A percentile compares a stretch with the other conserved stretches of the same genome.
Evolutionary conservation across 2,329 filamentous ascomycete species (phyloP).

Genomic region (Verticillium longisporum): DNA sequence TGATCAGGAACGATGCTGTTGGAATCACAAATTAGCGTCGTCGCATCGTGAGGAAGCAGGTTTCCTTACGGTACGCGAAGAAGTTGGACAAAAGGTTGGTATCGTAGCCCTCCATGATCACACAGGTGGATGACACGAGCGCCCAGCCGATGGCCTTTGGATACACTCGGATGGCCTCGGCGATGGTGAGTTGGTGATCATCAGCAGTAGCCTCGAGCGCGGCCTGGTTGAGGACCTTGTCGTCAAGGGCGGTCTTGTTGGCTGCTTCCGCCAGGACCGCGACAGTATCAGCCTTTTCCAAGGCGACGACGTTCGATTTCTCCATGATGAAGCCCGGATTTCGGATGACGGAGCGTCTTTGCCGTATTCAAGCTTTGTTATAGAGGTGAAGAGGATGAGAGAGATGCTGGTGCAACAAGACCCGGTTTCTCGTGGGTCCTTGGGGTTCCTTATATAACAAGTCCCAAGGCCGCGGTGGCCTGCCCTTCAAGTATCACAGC

Average conservation of each 20-base stretch:
- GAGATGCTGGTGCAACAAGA: background rate
- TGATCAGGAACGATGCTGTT: conserved; percentile 17
- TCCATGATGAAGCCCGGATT: background rate
- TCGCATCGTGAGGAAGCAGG: background rate
- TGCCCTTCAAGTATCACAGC: background rate
- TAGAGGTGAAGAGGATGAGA: background rate
- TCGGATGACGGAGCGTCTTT: background rate
- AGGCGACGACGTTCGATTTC: background rate
- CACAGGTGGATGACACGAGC: conserved; percentile 15
- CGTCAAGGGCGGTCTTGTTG: background rate
- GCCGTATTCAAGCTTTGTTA: background rate
- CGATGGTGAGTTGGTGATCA: conserved; percentile 28
- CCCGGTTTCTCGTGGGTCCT: background rate
- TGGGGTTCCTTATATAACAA: background rate
- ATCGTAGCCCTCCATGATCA: conserved; percentile 24
- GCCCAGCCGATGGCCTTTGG: conserved; percentile 21
- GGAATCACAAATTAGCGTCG: background rate
- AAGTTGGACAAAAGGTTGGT: conserved; percentile 14
- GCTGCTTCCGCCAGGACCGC: background rate
- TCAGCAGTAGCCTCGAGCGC: conserved; percentile 29
- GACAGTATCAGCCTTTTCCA: background rate
- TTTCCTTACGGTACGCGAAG: conserved; percentile 14
- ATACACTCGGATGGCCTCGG: conserved; percentile 20
- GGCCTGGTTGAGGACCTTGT: conserved; percentile 10
- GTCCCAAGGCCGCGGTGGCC: background rate